Percentiles rank a stretch among this genome's conserved stretches.
Evolutionary conservation across 176 grass and related monocot genomes (phyloP).

Genomic region (Phyllostachys edulis): DNA sequence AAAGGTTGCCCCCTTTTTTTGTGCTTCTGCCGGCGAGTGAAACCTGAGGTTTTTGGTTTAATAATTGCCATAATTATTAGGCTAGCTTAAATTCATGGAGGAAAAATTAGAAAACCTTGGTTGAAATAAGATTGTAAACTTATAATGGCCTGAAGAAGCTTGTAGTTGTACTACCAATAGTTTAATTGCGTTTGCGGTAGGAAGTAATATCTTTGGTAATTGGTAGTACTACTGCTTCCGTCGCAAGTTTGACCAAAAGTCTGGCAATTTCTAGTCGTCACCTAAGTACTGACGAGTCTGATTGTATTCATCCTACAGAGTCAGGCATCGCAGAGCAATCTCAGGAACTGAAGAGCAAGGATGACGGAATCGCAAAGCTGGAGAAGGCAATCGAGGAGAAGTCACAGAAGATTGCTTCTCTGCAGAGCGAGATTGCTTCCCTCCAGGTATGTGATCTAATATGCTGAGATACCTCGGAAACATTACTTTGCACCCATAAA

Average conservation of each 20-base stretch:
- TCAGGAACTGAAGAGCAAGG: constrained; percentile 73
- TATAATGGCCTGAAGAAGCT: neutral
- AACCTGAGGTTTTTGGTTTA: neutral
- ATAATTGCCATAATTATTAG: neutral
- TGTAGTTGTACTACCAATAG: neutral
- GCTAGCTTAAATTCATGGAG: neutral
- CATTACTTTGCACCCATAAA: neutral
- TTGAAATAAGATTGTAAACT: neutral
- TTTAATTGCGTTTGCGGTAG: neutral
- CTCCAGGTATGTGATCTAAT: constrained; percentile 49
- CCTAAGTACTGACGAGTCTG: neutral
- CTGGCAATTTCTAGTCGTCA: neutral
- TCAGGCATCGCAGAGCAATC: constrained; percentile 46
- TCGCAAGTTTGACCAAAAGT: neutral
- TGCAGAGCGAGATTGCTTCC: constrained; percentile 63
- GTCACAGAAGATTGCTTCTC: constrained; percentile 55
- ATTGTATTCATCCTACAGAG: constrained; percentile 45
- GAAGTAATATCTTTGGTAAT: neutral
- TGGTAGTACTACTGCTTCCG: neutral
- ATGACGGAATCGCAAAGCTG: constrained; percentile 54
- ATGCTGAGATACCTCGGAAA: neutral
- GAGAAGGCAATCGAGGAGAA: constrained; percentile 59
- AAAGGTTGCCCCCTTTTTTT: constrained; percentile 5
- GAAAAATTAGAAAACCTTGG: neutral
- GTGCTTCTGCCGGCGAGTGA: neutral